Percentiles rank a stretch among this genome's conserved stretches.
phyloP scores from a whole-genome alignment of 2,329 filamentous ascomycete species.

The Penicillium janthinellum region DNA sequence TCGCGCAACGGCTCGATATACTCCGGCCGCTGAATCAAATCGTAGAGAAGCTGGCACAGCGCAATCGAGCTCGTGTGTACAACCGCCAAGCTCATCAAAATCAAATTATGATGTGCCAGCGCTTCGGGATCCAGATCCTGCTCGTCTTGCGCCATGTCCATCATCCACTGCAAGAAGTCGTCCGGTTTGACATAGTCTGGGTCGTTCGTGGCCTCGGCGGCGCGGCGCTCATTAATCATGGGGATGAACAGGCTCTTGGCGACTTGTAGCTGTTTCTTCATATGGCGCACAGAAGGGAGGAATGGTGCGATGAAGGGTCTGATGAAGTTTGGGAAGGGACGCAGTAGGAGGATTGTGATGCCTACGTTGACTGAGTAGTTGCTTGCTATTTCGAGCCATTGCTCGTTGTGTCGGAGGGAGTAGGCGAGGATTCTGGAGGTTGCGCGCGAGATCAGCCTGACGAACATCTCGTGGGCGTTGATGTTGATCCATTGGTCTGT shows the following conservation, averaged over 20 bases:
- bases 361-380: constrained; percentile 42
- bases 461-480: constrained; percentile 30
- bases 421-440: constrained; percentile 45
- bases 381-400: constrained; percentile 41
- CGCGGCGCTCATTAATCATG: constrained; percentile 35
- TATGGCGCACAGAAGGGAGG: constrained; percentile 37
- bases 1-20: constrained; percentile 53
- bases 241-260: constrained; percentile 39
- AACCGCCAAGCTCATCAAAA: constrained; percentile 31
- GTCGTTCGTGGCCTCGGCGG: constrained; percentile 20
- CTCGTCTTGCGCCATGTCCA: constrained; percentile 29
- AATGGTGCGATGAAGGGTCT: constrained; percentile 38
- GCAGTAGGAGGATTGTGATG: constrained; percentile 34
- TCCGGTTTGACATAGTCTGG: constrained; percentile 27
- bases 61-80: constrained; percentile 34
- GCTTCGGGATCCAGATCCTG: constrained; percentile 25
- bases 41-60: constrained; percentile 51
- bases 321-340: constrained; percentile 37
- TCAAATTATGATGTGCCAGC: constrained; percentile 30
- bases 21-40: constrained; percentile 54
- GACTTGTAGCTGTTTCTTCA: constrained; percentile 33
- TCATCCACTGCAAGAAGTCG: constrained; percentile 39
- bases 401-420: constrained; percentile 38
- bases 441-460: constrained; percentile 41
- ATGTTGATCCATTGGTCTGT: constrained; percentile 28